Conservation (phyloP, 2,329 filamentous ascomycete genomes). For the Fusarium anthophilum region DNA sequence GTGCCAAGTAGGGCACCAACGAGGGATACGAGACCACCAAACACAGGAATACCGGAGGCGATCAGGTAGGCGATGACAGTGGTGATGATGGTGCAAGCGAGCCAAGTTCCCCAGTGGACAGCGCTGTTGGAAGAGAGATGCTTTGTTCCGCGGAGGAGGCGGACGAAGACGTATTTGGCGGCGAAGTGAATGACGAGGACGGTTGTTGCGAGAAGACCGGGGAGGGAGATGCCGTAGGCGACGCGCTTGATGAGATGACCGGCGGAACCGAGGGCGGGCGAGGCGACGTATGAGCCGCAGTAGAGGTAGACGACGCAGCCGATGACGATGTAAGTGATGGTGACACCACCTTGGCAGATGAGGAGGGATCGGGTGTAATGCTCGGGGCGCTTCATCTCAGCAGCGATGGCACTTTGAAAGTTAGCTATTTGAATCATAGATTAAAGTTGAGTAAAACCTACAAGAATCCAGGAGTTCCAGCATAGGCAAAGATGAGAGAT, state of each 20-base stretch:
- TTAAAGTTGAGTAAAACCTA: not conserved
- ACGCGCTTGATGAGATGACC: conserved; percentile 54
- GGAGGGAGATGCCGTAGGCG: conserved; percentile 51
- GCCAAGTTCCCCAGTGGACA: conserved; percentile 46
- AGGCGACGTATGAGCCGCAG: conserved; percentile 58
- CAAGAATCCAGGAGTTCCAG: conserved; percentile 50
- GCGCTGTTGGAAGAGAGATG: conserved; percentile 44
- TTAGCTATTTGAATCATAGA: not conserved
- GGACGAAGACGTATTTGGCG: conserved; percentile 31
- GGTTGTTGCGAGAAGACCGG: conserved; percentile 43
- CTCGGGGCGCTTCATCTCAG: conserved; percentile 47
- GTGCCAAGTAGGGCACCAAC: conserved; percentile 45
- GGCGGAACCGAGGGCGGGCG: conserved; percentile 58
- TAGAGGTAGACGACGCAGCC: conserved; percentile 55
- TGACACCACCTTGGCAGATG: conserved; percentile 41
- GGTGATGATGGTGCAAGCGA: conserved; percentile 42
- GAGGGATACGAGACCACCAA: conserved; percentile 42
- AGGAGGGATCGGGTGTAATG: conserved; percentile 42
- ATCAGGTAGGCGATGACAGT: conserved; percentile 44
- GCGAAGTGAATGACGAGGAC: conserved; percentile 42
- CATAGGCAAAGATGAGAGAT: conserved; percentile 50
- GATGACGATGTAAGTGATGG: conserved; percentile 48
- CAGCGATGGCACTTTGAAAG: conserved; percentile 30
- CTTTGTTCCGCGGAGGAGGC: conserved; percentile 42
- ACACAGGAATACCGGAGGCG: conserved; percentile 38